Evolutionary conservation across 495 filamentous ascomycete genomes (phyloP).

Genomic region (Penicillium manginii): DNA sequence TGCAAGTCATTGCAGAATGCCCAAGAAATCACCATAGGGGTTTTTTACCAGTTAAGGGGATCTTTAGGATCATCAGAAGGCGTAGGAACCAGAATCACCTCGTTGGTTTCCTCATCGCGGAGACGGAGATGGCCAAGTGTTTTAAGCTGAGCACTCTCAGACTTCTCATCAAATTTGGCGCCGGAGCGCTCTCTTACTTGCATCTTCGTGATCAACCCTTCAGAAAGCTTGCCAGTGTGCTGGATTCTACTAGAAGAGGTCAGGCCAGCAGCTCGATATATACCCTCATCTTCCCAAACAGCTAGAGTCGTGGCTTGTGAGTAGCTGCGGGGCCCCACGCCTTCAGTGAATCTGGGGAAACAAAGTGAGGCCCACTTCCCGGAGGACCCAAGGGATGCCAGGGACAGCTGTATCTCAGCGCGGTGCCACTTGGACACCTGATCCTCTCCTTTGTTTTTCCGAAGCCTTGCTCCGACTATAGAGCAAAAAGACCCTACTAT

Average conservation of each 20-base stretch:
- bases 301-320: background rate
- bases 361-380: constrained; percentile 13
- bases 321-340: constrained; percentile 2
- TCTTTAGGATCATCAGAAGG: constrained; percentile 34
- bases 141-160: constrained; percentile 9
- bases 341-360: constrained; percentile 14
- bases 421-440: no score
- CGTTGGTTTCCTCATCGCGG: constrained; percentile 50
- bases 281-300: background rate
- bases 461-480: background rate
- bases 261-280: background rate
- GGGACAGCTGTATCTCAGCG: no score
- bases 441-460: background rate
- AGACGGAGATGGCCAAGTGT: constrained; percentile 52
- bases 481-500: background rate
- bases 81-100: constrained; percentile 32
- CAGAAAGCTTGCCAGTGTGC: background rate
- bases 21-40: background rate
- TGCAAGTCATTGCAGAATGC: background rate
- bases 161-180: background rate
- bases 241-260: background rate
- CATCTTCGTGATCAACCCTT: background rate
- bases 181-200: constrained; percentile 1
- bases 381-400: background rate
- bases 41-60: constrained; percentile 40